Evolutionary conservation across 192 early-diverging fungal genomes (phyloP), one percentile per base, ranked within the genome.

Genomic region (Entophlyctis luteolus): DNA sequence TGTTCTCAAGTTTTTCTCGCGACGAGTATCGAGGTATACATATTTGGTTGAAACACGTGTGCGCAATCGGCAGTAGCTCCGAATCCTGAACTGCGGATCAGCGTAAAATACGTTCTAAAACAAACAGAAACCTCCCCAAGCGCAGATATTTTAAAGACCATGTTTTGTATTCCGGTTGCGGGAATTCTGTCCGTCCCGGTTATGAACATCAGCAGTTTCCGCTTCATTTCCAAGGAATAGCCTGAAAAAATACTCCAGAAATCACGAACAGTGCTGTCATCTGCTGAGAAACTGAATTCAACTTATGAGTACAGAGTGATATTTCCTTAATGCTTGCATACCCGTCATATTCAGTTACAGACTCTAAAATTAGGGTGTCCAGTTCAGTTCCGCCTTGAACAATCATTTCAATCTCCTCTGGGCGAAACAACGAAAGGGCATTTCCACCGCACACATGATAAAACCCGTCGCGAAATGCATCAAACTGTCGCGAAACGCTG

Each of bases 131-230:
- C 75, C 63, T 78, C 79, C 46, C 80, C 80, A 2, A 81, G 34
- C 32, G 67, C 76, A 2, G 74, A 70, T 23, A 81, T 67, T 50
- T 81, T 81, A 68, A 81, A 79, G 6, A 67, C 56, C 77, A 81
- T 76, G 47, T 74, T 75, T 67, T 81, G 74, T 18, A 79, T 81
- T 12, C 79, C 79, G 23, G 77, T 81, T 5, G 80, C 77, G 3
- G 94, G 94, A 2, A 96, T 76, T 8, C 91, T 86, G 63, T 95
- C 92, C 38, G 89, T 89, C 2, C 92, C 93, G 1, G 93, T 96
- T 1, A 93, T 90, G 82, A 96, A 96, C 4, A 86, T 65, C 36
- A 96, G 76, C 25, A 94, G 69, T 42, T 91, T 75, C 14, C 85
- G 76, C 59, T 92, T 88, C 62, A 88, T 88, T 38, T 81, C 81